Conservation (phyloP, 345 rosid species). For the Populus ilicifolia region DNA sequence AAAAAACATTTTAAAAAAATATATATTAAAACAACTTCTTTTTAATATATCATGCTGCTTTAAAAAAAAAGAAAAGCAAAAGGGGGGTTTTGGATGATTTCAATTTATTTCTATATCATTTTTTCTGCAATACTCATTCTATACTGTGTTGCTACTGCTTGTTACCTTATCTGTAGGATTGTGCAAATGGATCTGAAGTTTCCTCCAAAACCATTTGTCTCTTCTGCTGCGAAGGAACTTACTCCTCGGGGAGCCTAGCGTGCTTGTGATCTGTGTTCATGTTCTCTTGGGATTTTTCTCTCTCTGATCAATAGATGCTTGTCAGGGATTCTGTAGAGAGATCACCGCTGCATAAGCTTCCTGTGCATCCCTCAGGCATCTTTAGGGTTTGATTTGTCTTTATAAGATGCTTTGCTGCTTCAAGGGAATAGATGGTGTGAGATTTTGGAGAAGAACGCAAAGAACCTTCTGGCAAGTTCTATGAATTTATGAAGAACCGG, state of each 20-base stretch:
- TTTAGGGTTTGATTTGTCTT: constrained; percentile 42
- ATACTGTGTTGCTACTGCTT: neutral
- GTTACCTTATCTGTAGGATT: constrained; percentile 45
- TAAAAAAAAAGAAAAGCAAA: no score
- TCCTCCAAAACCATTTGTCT: constrained; percentile 81
- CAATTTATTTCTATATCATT: no score
- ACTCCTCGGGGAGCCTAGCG: constrained; percentile 52
- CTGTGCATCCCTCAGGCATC: constrained; percentile 88
- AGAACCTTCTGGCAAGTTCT: neutral
- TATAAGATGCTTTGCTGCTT: neutral
- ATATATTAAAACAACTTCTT: no score
- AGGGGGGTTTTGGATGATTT: no score
- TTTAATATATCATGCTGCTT: no score
- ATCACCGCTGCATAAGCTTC: constrained; percentile 76
- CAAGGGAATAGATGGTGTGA: neutral
- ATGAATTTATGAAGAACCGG: neutral
- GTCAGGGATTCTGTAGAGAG: constrained; percentile 81
- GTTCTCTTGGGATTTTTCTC: neutral
- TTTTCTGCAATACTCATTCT: neutral
- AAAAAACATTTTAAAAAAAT: no score
- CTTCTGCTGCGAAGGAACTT: constrained; percentile 86
- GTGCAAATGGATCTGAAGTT: constrained; percentile 94
- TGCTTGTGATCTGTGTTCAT: neutral
- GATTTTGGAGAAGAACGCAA: neutral
- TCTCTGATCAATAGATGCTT: constrained; percentile 59